phyloP scores from a whole-genome alignment of 2,329 filamentous ascomycete genomes.

The Aotearoamyces nothofagi region DNA sequence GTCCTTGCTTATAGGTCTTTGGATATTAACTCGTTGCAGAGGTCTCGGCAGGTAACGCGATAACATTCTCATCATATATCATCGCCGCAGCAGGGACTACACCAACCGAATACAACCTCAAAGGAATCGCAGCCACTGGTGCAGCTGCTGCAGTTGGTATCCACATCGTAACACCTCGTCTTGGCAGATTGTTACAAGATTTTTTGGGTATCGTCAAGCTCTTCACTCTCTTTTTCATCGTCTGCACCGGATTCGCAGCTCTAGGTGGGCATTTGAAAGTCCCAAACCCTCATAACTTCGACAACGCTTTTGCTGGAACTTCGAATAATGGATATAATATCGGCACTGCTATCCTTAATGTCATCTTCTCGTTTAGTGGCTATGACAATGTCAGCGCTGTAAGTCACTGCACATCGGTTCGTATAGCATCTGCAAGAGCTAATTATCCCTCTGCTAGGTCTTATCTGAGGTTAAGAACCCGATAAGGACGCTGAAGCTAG shows the following conservation, averaged over 20 bases:
- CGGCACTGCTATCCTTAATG: slow-evolving; percentile 37
- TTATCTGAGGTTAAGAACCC: slow-evolving; percentile 42
- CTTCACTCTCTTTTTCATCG: slow-evolving; percentile 27
- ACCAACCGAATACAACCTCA: slow-evolving; percentile 27
- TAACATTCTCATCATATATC: slow-evolving; percentile 34
- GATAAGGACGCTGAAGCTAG: slow-evolving; percentile 38
- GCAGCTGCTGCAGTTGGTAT: slow-evolving; percentile 28
- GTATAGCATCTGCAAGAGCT: no score
- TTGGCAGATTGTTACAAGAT: slow-evolving; percentile 30
- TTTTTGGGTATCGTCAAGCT: slow-evolving; percentile 29
- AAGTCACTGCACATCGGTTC: no score
- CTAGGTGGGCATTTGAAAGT: slow-evolving; percentile 21
- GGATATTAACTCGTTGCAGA: no score
- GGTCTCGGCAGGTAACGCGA: slow-evolving; percentile 35
- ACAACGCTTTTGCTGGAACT: slow-evolving; percentile 31
- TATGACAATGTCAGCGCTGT: slow-evolving; percentile 39
- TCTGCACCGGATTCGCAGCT: slow-evolving; percentile 24
- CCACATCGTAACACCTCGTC: slow-evolving; percentile 26
- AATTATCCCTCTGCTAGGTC: no score
- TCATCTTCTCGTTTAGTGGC: slow-evolving; percentile 38
- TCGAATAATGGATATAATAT: slow-evolving; percentile 51
- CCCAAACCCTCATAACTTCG: slow-evolving; percentile 8
- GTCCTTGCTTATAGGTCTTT: no score
- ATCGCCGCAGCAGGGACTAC: slow-evolving; percentile 26
- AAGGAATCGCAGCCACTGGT: slow-evolving; percentile 27